Evolutionary conservation across 2,329 filamentous ascomycete genomes (phyloP), one percentile per base, ranked within the genome.

Genomic region (Lithohypha guttulata): DNA sequence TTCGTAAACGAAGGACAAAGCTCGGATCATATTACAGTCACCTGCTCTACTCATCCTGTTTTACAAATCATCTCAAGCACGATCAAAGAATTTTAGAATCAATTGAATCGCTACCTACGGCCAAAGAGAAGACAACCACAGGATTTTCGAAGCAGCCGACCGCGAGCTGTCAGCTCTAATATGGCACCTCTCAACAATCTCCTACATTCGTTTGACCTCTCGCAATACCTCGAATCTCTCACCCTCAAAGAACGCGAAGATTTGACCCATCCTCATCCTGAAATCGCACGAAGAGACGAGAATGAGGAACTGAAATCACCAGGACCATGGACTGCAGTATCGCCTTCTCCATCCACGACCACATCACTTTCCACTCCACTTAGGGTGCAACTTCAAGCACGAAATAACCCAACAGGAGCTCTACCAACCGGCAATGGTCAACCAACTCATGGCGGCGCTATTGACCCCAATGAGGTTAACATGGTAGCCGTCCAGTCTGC

Each of bases 401-500:
- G 61, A 36, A 41, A 48, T 31, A 28, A 34, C 21, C 35, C 50
- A 7, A 36, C 48, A 6, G 44, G 53, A 6, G 41, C 43, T 2
- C 49, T 52, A 23, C n/a, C n/a, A n/a, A n/a, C n/a, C n/a, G n/a
- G n/a, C n/a, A n/a, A n/a, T n/a, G n/a, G n/a, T n/a, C n/a, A n/a
- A n/a, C 47, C 50, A 3, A 41, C 42, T 9, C 18, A 43, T 25
- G 49, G 51, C 19, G 65, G 65, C 21, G 52, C 62, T 1, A 50
- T 69, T 9, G 47, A 59, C 40, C 65, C 65, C 0, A 45, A 51
- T 10, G 50, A 53, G 31, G 65, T 69, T 46, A 67, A 69, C 42
- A 69, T 66, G 59, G 58, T 62, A 38, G 83, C 77, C 42, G 77
- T 94, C 52, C 83, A 96, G 56, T 79, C 81, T 1, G 67, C 96